These are phyloP conservation scores for Gymnopus androsaceus DNA, from an alignment of 1,284 basidiomycete species.

Conservation along the genomic window DNA sequence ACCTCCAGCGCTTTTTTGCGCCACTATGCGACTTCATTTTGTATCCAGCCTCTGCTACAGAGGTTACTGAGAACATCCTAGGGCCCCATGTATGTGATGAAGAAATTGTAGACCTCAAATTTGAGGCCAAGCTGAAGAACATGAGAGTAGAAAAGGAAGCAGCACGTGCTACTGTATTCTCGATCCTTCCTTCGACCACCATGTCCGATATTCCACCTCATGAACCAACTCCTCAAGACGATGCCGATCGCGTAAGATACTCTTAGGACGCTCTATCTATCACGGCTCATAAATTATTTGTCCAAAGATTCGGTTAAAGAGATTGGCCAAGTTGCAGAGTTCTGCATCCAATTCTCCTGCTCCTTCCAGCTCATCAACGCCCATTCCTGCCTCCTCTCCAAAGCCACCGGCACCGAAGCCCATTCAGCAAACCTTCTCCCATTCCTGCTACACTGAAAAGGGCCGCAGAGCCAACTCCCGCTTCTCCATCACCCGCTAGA, in stretches of 20 bases:
- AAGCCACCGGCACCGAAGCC: conserved; percentile 19
- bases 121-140: conserved; percentile 25
- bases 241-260: conserved; percentile 71
- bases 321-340: conserved; percentile 76
- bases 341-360: conserved; percentile 36
- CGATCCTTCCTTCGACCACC: neutral
- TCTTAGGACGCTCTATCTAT: conserved; percentile 10
- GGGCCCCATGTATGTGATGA: conserved; percentile 15
- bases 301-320: conserved; percentile 81
- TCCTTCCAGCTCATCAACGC: conserved; percentile 28
- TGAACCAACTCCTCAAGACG: conserved; percentile 56
- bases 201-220: conserved; percentile 18
- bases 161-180: neutral
- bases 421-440: conserved; percentile 25
- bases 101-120: conserved; percentile 27
- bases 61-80: conserved; percentile 50
- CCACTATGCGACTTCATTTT: conserved; percentile 80
- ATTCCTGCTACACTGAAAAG: conserved; percentile 29
- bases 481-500: conserved; percentile 33
- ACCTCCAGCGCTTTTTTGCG: conserved; percentile 80
- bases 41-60: conserved; percentile 46
- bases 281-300: neutral
- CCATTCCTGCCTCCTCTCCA: conserved; percentile 16
- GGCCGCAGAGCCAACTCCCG: conserved; percentile 28
- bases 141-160: conserved; percentile 14